Base-by-base conservation (phyloP, 306 rosid genomes). In the Cyamopsis tetragonoloba region DNA sequence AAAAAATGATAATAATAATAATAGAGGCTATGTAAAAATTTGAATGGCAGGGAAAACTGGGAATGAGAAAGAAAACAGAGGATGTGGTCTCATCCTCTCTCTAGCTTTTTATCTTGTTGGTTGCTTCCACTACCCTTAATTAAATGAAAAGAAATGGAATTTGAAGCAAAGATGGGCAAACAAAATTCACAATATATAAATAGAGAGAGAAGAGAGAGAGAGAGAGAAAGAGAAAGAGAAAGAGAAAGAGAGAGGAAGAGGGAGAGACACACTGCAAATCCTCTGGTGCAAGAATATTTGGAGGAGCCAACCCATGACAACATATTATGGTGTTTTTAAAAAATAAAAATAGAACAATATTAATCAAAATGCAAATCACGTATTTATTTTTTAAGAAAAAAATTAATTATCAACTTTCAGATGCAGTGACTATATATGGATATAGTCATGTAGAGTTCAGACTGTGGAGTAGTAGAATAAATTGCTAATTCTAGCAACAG, bases 201-300 rank as follows among this genome's bases (percentile, higher is more conserved):
- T 30, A 43, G 3, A 67, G 15, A 85, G 47, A 81, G 65, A 12
- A 13, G 28, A 28, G 11, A 76, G 18, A 74, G 44, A 74, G 13
- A 70, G 20, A 53, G 27, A 74, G 66, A 53, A 35, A 76, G 61
- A 72, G 38, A n/a, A n/a, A 67, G 15, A 85, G 47, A 81, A 12
- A 13, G 28, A 28, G 11, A 76, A 22, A 74, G 44, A 74, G 13
- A 70, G 20, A 53, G 27, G 70, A 61, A 53, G 41, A 76, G 61
- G 69, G 38, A 54, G 5, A 68, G 73, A 84, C 77, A 74, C 87
- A 79, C 66, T 70, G 85, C 83, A 84, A 87, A 88, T 75, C 84
- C 82, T 78, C 89, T 70, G 92, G 83, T 81, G 82, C 78, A 86
- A 84, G 91, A 84, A 91, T 84, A 91, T 88, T 86, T 81, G 85